A percentile compares a stretch with the other conserved stretches of the same genome.
phyloP scores from a whole-genome alignment of 1,284 basidiomycete genomes.

The Ustilago crameri region DNA sequence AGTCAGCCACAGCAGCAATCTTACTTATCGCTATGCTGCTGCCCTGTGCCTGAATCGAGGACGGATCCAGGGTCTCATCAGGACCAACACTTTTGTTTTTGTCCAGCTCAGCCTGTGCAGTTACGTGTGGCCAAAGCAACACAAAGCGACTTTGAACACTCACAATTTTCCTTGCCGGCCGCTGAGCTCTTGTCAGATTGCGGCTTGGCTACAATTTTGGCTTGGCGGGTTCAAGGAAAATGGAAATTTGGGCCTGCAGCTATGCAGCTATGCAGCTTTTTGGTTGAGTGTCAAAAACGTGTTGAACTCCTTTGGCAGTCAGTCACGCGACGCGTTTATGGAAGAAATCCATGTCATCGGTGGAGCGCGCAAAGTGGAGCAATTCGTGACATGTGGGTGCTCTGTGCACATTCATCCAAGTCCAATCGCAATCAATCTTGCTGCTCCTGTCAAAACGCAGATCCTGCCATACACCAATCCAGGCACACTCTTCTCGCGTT shows the following conservation, averaged over 20 bases:
- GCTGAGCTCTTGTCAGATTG: neutral
- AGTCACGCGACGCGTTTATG: constrained; percentile 18
- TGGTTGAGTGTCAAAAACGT: neutral
- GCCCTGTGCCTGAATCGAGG: too few species aligned
- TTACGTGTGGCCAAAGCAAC: neutral
- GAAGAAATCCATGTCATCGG: constrained; percentile 1
- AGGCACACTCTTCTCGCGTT: too few species aligned
- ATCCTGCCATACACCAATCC: too few species aligned
- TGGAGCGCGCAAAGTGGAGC: constrained; percentile 8
- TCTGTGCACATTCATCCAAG: neutral
- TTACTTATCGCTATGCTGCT: too few species aligned
- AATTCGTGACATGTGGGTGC: too few species aligned
- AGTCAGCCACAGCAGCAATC: neutral
- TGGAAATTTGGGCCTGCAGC: too few species aligned
- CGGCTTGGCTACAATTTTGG: too few species aligned
- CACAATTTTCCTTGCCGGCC: too few species aligned
- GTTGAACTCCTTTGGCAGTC: constrained; percentile 4
- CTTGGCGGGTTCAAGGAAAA: too few species aligned
- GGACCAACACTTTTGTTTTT: constrained; percentile 3
- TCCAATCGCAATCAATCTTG: too few species aligned
- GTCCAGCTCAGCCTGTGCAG: neutral
- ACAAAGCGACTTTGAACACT: too few species aligned
- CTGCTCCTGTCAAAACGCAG: too few species aligned
- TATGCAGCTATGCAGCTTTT: constrained; percentile 1
- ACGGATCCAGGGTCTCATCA: neutral